Percentiles rank a stretch among this genome's conserved stretches.
Evolutionary conservation across 345 rosid genomes (phyloP).

Genomic region (Passiflora organensis): DNA sequence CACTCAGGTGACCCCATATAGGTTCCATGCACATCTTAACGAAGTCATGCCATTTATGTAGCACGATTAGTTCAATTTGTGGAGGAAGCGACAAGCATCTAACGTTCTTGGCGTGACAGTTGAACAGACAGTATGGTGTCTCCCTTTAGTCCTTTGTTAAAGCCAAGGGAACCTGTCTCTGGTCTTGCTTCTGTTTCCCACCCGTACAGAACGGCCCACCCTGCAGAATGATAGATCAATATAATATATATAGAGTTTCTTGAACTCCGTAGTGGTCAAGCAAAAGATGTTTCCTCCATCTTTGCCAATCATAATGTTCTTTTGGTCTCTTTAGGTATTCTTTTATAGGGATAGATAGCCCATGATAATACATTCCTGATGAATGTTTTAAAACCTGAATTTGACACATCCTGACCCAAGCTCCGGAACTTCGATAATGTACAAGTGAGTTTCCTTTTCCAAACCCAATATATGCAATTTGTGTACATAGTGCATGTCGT

Average conservation of each 20-base stretch:
- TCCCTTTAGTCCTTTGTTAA: background rate
- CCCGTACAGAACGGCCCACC: background rate
- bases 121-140: background rate
- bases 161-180: background rate
- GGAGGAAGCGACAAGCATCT: slow-evolving; percentile 12
- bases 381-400: background rate
- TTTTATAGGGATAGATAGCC: background rate
- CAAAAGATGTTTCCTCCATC: slow-evolving; percentile 15
- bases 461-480: too few relatives aligned
- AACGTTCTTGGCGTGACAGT: slow-evolving; percentile 12
- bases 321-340: slow-evolving; percentile 5
- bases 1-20: too few relatives aligned
- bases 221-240: background rate
- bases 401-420: background rate
- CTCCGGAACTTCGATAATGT: background rate
- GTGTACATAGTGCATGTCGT: too few relatives aligned
- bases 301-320: slow-evolving; percentile 20
- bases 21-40: too few relatives aligned
- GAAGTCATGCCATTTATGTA: too few relatives aligned
- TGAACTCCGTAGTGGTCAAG: slow-evolving; percentile 20
- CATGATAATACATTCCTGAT: background rate
- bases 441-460: too few relatives aligned
- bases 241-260: slow-evolving; percentile 8
- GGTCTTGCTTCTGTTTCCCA: background rate
- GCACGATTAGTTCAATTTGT: too few relatives aligned